Percentiles rank a stretch among this genome's conserved stretches.
phyloP scores from a whole-genome alignment of 169 alveolate species.

The Cryptosporidium parvum region DNA sequence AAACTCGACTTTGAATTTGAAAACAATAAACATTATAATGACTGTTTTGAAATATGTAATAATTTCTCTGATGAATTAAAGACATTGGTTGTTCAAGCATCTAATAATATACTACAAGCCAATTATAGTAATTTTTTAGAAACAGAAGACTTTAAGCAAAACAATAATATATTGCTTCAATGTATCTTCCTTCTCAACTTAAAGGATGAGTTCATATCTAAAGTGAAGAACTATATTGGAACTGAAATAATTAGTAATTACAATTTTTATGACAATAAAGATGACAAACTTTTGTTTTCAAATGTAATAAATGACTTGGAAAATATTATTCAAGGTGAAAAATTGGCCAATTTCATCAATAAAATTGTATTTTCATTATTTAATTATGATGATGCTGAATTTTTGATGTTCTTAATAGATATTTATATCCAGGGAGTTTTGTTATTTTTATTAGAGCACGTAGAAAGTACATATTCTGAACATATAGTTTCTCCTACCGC shows the following conservation, averaged over 20 bases:
- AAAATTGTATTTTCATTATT: constrained; percentile 25
- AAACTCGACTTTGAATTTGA: neutral
- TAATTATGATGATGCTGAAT: constrained; percentile 17
- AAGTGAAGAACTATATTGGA: neutral
- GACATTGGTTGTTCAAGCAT: constrained; percentile 1
- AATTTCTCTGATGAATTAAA: constrained; percentile 35
- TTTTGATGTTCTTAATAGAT: constrained; percentile 27
- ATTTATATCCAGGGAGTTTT: constrained; percentile 17
- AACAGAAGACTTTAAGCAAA: constrained; percentile 13
- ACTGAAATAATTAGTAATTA: constrained; percentile 6
- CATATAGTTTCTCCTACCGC: constrained; percentile 54
- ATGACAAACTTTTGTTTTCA: constrained; percentile 52
- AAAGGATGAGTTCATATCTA: constrained; percentile 15
- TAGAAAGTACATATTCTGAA: constrained; percentile 20
- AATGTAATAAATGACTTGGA: constrained; percentile 14
- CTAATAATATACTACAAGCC: constrained; percentile 1
- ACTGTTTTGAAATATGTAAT: constrained; percentile 26
- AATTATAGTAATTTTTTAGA: neutral
- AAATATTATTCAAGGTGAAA: constrained; percentile 11
- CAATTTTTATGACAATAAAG: neutral
- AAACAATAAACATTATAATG: neutral
- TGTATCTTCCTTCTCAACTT: constrained; percentile 34
- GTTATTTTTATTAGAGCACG: constrained; percentile 21
- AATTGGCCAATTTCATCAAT: neutral
- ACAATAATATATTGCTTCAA: constrained; percentile 7